Percentiles rank a stretch among this genome's conserved stretches.
Conservation (phyloP, 306 rosid genomes). For the Prosopis cineraria region DNA sequence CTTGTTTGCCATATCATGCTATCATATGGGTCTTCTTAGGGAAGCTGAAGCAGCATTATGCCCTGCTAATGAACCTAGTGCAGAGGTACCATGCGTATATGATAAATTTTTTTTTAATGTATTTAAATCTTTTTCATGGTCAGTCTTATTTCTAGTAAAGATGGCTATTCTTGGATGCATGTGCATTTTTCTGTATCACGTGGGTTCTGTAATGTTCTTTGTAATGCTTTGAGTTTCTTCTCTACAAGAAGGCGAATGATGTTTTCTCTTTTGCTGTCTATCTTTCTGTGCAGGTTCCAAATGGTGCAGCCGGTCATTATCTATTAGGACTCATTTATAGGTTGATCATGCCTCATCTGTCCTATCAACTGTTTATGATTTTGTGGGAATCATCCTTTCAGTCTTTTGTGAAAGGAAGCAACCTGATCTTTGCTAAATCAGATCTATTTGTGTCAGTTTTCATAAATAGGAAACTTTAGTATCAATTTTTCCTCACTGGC, state of each 20-base stretch:
- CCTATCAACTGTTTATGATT: constrained; percentile 11
- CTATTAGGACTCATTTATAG: constrained; percentile 94
- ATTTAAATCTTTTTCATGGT: neutral
- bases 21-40: constrained; percentile 86
- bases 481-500: constrained; percentile 1
- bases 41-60: constrained; percentile 96
- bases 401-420: constrained; percentile 24
- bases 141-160: constrained; percentile 5
- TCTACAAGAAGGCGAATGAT: constrained; percentile 31
- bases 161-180: constrained; percentile 23
- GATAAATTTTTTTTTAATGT: too few species aligned
- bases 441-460: constrained; percentile 9
- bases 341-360: constrained; percentile 44
- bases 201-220: constrained; percentile 17
- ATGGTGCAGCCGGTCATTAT: constrained; percentile 98
- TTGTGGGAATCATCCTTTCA: constrained; percentile 2
- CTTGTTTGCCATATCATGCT: constrained; percentile 98
- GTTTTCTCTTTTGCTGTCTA: constrained; percentile 27
- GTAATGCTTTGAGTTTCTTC: neutral
- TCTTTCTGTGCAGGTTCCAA: constrained; percentile 74
- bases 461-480: constrained; percentile 3
- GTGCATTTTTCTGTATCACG: constrained; percentile 9
- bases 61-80: constrained; percentile 77
- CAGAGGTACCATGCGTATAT: constrained; percentile 62
- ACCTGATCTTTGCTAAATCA: constrained; percentile 13